Evolutionary conservation across 352 stramenopile genomes (phyloP), one percentile per base, ranked within the genome.

Genomic region (Phytophthora pinifolia): DNA sequence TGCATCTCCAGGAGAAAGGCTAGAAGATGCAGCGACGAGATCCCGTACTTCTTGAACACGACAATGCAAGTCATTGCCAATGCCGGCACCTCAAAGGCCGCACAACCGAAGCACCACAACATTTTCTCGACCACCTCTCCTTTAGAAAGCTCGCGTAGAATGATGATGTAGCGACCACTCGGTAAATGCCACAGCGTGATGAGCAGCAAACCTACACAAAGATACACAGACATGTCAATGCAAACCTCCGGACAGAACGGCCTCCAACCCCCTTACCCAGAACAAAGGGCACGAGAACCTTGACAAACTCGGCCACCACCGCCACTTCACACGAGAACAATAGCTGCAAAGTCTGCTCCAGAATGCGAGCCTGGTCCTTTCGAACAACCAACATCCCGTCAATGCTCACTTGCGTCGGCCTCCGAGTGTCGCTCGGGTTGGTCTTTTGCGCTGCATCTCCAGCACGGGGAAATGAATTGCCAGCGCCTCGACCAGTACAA

Each of bases 1-100:
- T 79, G 68, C 36, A 59, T 62, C 46, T 77, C 67, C 30, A 79
- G 39, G 34, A 79, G 54, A 38, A 79, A 79, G 4, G 52, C 46
- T 45, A 79, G 49, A 35, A 72, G 27, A 6, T 65, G 54, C 41
- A 61, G 13, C 14, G 60, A 39, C 17, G 48, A 61, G 17, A 76
- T 46, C 0, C 63, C 59, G 51, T 72, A 79, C 48, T 72, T 69
- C 29, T 42, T 52, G 37, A 49, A 52, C 6, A 72, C 47, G 17
- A 38, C 18, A n/a, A 35, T 5, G 36, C 57, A 64, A 27, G 63
- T 27, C 17, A 57, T 22, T 15, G 32, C 62, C 6, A 71, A 30
- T 27, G 57, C 34, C 14, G 54, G 42, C 8, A 62, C 9, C 9
- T 59, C 50, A n/a, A 59, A 49, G 6, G 30, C 46, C 6, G 57